Evolutionary conservation across 2,329 filamentous ascomycete species (phyloP), one percentile per base, ranked within the genome.

Genomic region (Fusarium domesticum): DNA sequence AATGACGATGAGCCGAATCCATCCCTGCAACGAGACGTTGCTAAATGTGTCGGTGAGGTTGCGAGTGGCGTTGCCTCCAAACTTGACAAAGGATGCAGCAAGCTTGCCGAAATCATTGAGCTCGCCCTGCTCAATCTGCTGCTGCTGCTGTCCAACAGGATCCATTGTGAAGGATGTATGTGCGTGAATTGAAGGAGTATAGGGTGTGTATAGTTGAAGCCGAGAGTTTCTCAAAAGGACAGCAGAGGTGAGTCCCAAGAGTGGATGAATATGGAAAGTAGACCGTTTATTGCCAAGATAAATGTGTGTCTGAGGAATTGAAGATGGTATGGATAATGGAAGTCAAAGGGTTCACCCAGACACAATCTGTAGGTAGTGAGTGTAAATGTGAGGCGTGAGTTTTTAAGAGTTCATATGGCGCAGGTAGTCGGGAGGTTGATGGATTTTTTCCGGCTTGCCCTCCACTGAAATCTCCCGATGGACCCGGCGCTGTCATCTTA

Each of bases 1-100:
- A 49, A 89, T 78, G 54, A 82, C 75, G 54, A 89, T 68, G 45
- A 93, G 75, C 37, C 88, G 85, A 57, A 93, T 75, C 73, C 76
- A 82, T 33, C 75, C 70, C 54, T 80, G 68, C 10, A 64, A 58
- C 2, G 73, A 70, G 72, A 83, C 75, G 49, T 66, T 69, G 50
- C 67, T 65, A 51, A 84, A 72, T 18, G 74, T 71, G 23, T 68
- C 59, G 42, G 65, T 59, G 15, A 81, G 42, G 61, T 83, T 83
- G 64, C 66, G 75, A 42, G 63, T 58, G 16, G 65, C 66, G 50
- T 69, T 70, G 39, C 62, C 51, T 36, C 67, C 68, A 45, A 64
- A 69, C 44, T 68, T 54, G 37, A 62, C 45, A 35, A 70, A 58
- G 23, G 61, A 59, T n/a, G 59, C 56, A 11, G 57, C 45, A 14